phyloP scores from a whole-genome alignment of 2,329 filamentous ascomycete genomes.

The Fusarium pseudocircinatum region DNA sequence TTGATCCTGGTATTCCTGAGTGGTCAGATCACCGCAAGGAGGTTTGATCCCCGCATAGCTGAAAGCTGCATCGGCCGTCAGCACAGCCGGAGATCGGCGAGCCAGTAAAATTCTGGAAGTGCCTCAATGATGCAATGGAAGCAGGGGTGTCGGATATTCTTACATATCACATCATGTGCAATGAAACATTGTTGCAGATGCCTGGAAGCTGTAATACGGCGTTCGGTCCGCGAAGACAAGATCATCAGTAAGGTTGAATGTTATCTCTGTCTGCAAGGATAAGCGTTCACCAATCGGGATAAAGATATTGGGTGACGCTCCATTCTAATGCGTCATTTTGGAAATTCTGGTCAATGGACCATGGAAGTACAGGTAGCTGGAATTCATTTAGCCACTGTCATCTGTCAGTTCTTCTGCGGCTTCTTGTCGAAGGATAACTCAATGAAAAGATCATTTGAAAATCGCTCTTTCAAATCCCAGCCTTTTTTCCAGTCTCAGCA shows the following conservation, averaged over 20 bases:
- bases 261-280: background rate
- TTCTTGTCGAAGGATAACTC: background rate
- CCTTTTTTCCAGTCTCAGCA: background rate
- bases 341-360: too few relatives aligned
- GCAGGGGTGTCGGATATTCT: accelerated
- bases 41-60: background rate
- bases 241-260: background rate
- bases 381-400: background rate
- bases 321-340: too few relatives aligned
- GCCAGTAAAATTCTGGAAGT: background rate
- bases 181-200: background rate
- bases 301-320: too few relatives aligned
- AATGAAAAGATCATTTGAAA: background rate
- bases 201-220: background rate
- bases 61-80: background rate
- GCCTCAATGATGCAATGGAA: background rate
- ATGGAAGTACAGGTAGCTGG: too few relatives aligned
- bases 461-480: background rate
- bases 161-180: accelerated
- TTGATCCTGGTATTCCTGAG: background rate
- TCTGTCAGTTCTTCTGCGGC: background rate
- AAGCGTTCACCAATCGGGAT: background rate
- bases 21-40: background rate
- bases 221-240: background rate
- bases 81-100: background rate